Evolutionary conservation across 352 stramenopile species (phyloP).

Genomic region (Globisporangium viniferum): DNA sequence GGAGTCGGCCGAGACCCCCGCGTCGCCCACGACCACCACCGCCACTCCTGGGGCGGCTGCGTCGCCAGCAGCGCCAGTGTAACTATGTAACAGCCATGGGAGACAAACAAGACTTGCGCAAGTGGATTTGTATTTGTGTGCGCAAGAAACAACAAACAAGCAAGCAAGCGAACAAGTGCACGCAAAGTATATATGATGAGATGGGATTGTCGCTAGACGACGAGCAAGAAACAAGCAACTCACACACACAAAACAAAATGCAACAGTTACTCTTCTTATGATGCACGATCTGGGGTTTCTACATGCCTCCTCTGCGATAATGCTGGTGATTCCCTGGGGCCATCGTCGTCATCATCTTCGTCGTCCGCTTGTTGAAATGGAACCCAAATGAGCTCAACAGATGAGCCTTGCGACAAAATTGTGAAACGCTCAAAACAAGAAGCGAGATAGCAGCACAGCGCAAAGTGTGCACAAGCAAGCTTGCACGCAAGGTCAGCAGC

Average conservation of each 20-base stretch:
- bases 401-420: background rate
- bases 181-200: background rate
- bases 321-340: background rate
- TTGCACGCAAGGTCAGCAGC: background rate
- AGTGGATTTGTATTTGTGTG: background rate
- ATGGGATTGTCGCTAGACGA: background rate
- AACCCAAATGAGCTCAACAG: too few relatives aligned
- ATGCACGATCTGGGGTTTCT: background rate
- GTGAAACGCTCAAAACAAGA: background rate
- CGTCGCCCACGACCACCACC: slow-evolving; percentile 9
- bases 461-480: background rate
- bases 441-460: background rate
- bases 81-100: background rate
- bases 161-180: background rate
- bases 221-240: background rate
- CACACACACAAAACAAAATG: background rate
- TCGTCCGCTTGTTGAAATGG: background rate
- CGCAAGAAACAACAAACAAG: background rate
- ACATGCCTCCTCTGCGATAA: background rate
- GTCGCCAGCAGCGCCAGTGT: slow-evolving; percentile 17
- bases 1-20: slow-evolving; percentile 20
- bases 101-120: background rate
- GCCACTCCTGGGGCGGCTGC: slow-evolving; percentile 6
- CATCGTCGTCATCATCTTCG: background rate
- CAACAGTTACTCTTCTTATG: slow-evolving; percentile 9